phyloP scores from a whole-genome alignment of 108 stramenopile species.

The Nitzschia inconspicua region DNA sequence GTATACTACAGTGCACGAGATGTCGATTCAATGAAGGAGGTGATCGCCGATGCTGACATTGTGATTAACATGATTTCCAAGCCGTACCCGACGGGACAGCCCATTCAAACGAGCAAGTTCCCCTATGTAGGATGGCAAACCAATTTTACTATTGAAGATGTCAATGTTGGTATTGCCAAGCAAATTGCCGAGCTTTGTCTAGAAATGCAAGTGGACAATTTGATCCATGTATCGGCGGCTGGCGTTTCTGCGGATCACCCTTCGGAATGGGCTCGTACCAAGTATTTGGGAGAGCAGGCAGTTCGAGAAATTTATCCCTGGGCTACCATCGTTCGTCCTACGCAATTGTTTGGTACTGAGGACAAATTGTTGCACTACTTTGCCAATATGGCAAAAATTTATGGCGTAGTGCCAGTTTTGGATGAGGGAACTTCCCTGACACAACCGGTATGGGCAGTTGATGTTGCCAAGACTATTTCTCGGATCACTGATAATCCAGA shows the following conservation, averaged over 20 bases:
- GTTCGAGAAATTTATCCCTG: conserved; percentile 87
- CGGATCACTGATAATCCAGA: conserved; percentile 70
- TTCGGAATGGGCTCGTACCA: conserved; percentile 90
- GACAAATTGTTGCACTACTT: conserved; percentile 92
- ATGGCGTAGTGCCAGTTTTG: conserved; percentile 73
- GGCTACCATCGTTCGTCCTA: conserved; percentile 92
- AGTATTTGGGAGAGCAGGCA: conserved; percentile 89
- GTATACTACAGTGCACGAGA: conserved; percentile 85
- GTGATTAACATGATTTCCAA: conserved; percentile 97
- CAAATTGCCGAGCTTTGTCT: conserved; percentile 85
- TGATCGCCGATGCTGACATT: conserved; percentile 87
- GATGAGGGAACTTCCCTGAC: conserved; percentile 83
- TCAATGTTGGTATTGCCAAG: conserved; percentile 85
- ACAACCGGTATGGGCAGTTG: conserved; percentile 92
- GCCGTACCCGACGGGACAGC: conserved; percentile 83
- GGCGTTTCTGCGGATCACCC: conserved; percentile 67
- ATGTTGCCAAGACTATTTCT: conserved; percentile 88
- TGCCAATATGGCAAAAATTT: conserved; percentile 65
- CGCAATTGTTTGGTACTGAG: conserved; percentile 92
- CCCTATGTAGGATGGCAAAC: conserved; percentile 68
- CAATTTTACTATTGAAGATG: conserved; percentile 85
- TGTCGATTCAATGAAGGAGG: conserved; percentile 81
- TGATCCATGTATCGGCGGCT: conserved; percentile 91
- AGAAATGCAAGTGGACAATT: conserved; percentile 87
- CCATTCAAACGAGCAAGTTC: conserved; percentile 70